Evolutionary conservation across 176 grass and related monocot genomes (phyloP).

Genomic region (Leersia perrieri): DNA sequence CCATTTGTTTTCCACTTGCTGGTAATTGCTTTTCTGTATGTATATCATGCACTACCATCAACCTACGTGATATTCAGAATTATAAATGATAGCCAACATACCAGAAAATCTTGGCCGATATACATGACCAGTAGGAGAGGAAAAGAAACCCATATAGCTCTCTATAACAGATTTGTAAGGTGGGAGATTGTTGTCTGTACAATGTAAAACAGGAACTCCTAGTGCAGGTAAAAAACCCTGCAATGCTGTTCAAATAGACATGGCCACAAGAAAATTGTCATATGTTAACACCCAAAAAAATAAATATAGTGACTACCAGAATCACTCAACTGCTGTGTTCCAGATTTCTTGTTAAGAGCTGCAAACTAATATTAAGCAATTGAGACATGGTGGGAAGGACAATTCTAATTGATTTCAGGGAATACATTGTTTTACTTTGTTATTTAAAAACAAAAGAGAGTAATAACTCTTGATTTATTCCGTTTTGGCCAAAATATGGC

Average conservation of each 20-base stretch:
- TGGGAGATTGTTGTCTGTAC: neutral
- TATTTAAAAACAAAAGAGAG: neutral
- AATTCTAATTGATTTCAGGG: neutral
- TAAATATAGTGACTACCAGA: neutral
- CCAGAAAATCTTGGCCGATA: neutral
- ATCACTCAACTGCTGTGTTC: neutral
- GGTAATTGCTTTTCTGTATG: conserved; percentile 10
- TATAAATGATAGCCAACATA: neutral
- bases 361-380: neutral
- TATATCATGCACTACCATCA: neutral
- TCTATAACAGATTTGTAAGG: neutral
- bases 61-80: neutral
- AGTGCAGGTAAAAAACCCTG: neutral
- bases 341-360: neutral
- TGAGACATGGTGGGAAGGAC: neutral
- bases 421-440: neutral
- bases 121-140: neutral
- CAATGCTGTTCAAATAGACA: neutral
- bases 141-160: neutral
- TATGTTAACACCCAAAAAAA: neutral
- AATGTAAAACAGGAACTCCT: neutral
- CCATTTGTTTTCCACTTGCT: neutral
- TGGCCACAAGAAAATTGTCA: neutral
- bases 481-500: neutral
- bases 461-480: neutral